A percentile compares a stretch with the other conserved stretches of the same genome.
Conservation (phyloP, 1,284 basidiomycete genomes). For the Cutaneotrichosporon daszewskae region DNA sequence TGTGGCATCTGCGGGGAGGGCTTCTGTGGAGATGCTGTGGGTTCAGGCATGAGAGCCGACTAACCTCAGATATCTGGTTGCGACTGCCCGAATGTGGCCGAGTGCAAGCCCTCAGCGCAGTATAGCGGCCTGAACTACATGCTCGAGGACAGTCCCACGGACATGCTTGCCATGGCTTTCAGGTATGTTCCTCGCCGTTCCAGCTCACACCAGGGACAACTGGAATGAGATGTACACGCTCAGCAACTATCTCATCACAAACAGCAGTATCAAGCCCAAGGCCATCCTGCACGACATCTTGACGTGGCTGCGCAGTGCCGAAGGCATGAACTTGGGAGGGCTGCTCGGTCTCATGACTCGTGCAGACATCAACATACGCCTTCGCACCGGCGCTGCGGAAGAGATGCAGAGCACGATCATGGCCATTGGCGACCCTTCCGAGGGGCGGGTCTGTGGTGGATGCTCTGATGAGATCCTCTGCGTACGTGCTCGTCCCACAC, state of each 20-base stretch:
- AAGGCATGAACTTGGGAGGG: slow-evolving; percentile 15
- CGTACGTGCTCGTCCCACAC: slow-evolving; percentile 3
- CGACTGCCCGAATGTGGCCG: slow-evolving; percentile 11
- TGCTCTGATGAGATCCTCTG: slow-evolving; percentile 22
- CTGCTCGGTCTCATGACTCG: slow-evolving; percentile 21
- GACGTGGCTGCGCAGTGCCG: slow-evolving; percentile 16
- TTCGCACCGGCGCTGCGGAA: slow-evolving; percentile 19
- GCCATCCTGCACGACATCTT: slow-evolving; percentile 14
- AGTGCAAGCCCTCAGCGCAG: slow-evolving; percentile 11
- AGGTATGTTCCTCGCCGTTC: slow-evolving; percentile 3
- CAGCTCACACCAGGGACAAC: slow-evolving; percentile 18
- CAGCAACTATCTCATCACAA: slow-evolving; percentile 9
- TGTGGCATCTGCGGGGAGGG: slow-evolving; percentile 24
- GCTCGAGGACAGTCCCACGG: slow-evolving; percentile 19
- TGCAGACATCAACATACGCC: slow-evolving; percentile 17
- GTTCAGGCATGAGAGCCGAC: background rate
- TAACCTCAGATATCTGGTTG: slow-evolving; percentile 10
- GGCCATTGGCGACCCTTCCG: slow-evolving; percentile 7
- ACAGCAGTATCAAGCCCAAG: background rate
- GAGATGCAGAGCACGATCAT: slow-evolving; percentile 19
- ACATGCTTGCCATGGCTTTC: slow-evolving; percentile 22
- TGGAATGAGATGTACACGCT: slow-evolving; percentile 22
- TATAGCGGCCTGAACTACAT: slow-evolving; percentile 10
- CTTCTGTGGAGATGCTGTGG: slow-evolving; percentile 17
- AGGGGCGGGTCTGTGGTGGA: slow-evolving; percentile 15